phyloP scores from a whole-genome alignment of 176 grass and related monocot genomes.

The Phoenix roebelenii region DNA sequence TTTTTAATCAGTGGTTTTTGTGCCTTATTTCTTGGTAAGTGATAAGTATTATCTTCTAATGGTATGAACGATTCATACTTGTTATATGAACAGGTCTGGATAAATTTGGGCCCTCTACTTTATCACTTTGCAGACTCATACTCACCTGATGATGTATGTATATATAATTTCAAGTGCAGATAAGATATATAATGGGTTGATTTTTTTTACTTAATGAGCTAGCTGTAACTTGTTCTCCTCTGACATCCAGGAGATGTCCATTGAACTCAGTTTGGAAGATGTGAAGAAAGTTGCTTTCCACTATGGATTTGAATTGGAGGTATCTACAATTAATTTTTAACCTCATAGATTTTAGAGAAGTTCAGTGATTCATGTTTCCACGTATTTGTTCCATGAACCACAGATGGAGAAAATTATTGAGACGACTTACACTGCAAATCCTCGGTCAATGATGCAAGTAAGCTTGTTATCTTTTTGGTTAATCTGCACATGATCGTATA shows the following conservation, averaged over 20 bases:
- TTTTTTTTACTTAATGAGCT: conserved; percentile 18
- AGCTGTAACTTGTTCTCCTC: conserved; percentile 27
- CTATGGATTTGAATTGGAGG: conserved; percentile 93
- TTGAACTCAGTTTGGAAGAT: conserved; percentile 97
- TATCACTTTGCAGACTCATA: conserved; percentile 94
- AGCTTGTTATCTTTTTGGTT: conserved; percentile 16
- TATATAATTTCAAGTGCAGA: conserved; percentile 11
- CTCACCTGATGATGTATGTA: conserved; percentile 74
- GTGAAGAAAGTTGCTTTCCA: conserved; percentile 77
- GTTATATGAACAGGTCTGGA: conserved; percentile 61
- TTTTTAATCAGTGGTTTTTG: conserved; percentile 6
- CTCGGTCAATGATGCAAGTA: conserved; percentile 95
- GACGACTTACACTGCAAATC: conserved; percentile 80
- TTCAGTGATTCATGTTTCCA: conserved; percentile 3
- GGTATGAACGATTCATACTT: conserved; percentile 8
- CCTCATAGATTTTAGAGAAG: background rate
- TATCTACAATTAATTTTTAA: conserved; percentile 25
- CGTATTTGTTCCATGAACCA: conserved; percentile 8
- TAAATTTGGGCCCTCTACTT: conserved; percentile 84
- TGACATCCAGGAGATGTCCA: conserved; percentile 83
- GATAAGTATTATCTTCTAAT: conserved; percentile 5
- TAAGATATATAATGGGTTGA: conserved; percentile 1
- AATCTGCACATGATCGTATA: no score
- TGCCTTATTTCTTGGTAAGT: background rate
- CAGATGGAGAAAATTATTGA: conserved; percentile 90